phyloP scores from a whole-genome alignment of 2,329 filamentous ascomycete genomes.

The Fusarium pseudoanthophilum region DNA sequence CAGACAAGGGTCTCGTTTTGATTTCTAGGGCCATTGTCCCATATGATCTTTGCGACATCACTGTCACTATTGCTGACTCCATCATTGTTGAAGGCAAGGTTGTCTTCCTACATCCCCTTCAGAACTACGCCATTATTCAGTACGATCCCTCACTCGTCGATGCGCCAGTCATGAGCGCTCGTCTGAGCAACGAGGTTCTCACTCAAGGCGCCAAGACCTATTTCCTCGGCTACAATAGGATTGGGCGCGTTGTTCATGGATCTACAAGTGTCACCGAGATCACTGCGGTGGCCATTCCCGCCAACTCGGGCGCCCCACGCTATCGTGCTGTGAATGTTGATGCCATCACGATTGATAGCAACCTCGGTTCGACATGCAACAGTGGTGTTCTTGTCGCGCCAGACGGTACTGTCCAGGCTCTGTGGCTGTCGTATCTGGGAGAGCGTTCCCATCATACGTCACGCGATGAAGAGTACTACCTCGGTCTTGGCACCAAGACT shows the following conservation, averaged over 20 bases:
- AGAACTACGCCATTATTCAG: slow-evolving; percentile 95
- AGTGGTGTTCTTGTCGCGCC: slow-evolving; percentile 91
- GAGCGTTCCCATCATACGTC: slow-evolving; percentile 82
- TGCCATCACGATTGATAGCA: slow-evolving; percentile 96
- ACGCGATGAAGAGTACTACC: slow-evolving; percentile 95
- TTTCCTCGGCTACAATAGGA: slow-evolving; percentile 98
- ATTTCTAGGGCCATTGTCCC: slow-evolving; percentile 95
- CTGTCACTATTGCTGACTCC: slow-evolving; percentile 94
- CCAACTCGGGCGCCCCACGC: slow-evolving; percentile 88
- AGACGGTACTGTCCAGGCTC: slow-evolving; percentile 90
- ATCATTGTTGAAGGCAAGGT: slow-evolving; percentile 95
- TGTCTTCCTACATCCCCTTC: slow-evolving; percentile 93
- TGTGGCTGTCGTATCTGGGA: slow-evolving; percentile 97
- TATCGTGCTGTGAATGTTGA: slow-evolving; percentile 97
- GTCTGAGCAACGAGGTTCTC: slow-evolving; percentile 81
- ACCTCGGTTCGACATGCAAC: slow-evolving; percentile 88
- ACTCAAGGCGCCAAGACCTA: slow-evolving; percentile 94
- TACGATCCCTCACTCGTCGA: slow-evolving; percentile 95
- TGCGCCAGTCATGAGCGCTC: slow-evolving; percentile 90
- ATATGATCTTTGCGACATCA: slow-evolving; percentile 96
- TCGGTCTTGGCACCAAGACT: slow-evolving; percentile 89
- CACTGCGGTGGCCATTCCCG: slow-evolving; percentile 94
- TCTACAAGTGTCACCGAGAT: slow-evolving; percentile 97
- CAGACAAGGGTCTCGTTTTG: slow-evolving; percentile 92
- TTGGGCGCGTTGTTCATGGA: slow-evolving; percentile 90